Evolutionary conservation across 192 early-diverging fungal genomes (phyloP).

Genomic region (Rhizophagus sp.): DNA sequence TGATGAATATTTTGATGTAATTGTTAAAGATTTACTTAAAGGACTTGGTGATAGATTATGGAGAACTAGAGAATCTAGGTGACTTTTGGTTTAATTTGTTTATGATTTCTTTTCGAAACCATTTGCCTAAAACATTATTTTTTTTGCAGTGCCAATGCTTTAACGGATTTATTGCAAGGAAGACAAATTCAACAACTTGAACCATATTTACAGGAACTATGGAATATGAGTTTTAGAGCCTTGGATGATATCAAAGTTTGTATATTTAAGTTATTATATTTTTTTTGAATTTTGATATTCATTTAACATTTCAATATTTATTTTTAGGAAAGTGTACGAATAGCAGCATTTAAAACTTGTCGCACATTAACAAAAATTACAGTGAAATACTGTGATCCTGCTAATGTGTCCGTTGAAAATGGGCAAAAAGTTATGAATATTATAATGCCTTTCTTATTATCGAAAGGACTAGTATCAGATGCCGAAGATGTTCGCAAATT

Average conservation of each 20-base stretch:
- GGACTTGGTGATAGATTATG: conserved; percentile 81
- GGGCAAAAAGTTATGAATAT: conserved; percentile 76
- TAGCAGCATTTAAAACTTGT: conserved; percentile 79
- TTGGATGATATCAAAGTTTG: conserved; percentile 86
- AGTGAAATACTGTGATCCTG: conserved; percentile 83
- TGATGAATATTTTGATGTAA: conserved; percentile 76
- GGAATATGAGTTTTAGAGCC: conserved; percentile 88
- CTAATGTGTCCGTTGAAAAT: conserved; percentile 50
- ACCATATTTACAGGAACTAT: conserved; percentile 76
- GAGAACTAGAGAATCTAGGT: conserved; percentile 85
- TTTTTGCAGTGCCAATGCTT: conserved; percentile 42
- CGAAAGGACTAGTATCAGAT: conserved; percentile 72
- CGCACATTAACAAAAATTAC: conserved; percentile 80
- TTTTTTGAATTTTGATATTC: background rate
- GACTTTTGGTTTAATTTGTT: background rate
- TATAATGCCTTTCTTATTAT: conserved; percentile 84
- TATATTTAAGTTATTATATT: background rate
- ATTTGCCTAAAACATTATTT: background rate
- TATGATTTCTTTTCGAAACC: background rate
- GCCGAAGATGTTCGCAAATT: conserved; percentile 89
- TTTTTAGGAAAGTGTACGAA: conserved; percentile 70
- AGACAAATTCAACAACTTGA: conserved; percentile 67
- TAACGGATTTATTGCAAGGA: conserved; percentile 73
- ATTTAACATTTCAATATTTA: background rate
- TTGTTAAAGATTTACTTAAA: conserved; percentile 77